phyloP scores from a whole-genome alignment of 345 rosid genomes.

The Aegle marmelos region DNA sequence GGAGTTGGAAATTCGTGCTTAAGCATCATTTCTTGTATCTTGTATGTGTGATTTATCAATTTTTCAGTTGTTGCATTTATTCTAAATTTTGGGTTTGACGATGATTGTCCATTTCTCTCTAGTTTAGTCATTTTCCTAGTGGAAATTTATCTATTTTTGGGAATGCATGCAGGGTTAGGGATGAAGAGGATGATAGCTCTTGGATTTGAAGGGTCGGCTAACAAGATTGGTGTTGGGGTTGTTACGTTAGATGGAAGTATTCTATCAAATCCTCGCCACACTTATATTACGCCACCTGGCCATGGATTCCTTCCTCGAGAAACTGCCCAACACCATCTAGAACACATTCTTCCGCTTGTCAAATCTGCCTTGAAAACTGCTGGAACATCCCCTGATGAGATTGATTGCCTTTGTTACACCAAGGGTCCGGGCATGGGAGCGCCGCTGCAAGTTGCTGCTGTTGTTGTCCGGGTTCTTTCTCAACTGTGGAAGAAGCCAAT shows the following conservation, averaged over 20 bases:
- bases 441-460: constrained; percentile 71
- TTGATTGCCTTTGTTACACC: constrained; percentile 89
- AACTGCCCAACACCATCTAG: constrained; percentile 91
- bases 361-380: constrained; percentile 69
- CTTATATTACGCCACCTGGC: constrained; percentile 93
- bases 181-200: constrained; percentile 81
- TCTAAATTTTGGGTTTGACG: neutral
- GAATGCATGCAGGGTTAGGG: neutral
- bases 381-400: constrained; percentile 57
- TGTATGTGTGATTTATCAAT: neutral
- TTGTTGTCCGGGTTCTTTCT: constrained; percentile 78
- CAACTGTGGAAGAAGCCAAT: constrained; percentile 89
- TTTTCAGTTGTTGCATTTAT: neutral
- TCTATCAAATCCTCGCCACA: constrained; percentile 90
- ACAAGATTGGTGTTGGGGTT: constrained; percentile 90
- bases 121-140: neutral
- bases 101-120: neutral
- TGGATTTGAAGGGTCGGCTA: constrained; percentile 94
- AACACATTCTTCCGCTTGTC: constrained; percentile 76
- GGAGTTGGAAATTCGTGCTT: neutral
- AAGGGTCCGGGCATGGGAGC: constrained; percentile 99
- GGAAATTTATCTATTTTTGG: neutral
- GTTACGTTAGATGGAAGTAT: constrained; percentile 79
- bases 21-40: neutral
- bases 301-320: constrained; percentile 96